Evolutionary conservation across 257 asterid species (phyloP), one percentile per base, ranked within the genome.

Genomic region (Plantago ovata): DNA sequence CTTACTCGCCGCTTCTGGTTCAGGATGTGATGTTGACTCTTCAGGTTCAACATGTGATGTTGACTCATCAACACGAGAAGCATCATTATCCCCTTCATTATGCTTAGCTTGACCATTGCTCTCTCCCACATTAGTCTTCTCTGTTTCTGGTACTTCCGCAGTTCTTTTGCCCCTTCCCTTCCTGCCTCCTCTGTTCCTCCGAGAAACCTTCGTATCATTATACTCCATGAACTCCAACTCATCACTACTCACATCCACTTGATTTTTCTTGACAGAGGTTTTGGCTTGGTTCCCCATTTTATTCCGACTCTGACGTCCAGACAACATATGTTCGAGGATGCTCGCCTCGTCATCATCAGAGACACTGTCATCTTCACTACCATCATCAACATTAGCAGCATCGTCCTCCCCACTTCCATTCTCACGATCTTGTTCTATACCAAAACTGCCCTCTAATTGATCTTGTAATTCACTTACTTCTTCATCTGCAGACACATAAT

Each of bases 321-420:
- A 81, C 60, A 82, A 44, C 98, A 89, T 89, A 66, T 89, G 84
- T 82, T 89, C 95, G 67, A 93, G 89, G 15, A 84, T 33, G 71
- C 73, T 78, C 6, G 78, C 72, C 65, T 89, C 97, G 33, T 86
- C 89, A 21, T 81, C 94, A 64, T 72, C 85, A 16, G 74, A 70
- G 48, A 69, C 83, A 8, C 36, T 8, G 36, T 28, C 40, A 53
- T 22, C 58, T 65, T 56, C 53, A 54, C 60, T 53, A 60, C 18
- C 71, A 64, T 18, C 62, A 68, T 71, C 62, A 62, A 48, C 49
- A 67, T 61, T 72, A 51, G 36, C 64, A 61, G 18, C 13, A 40
- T 62, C 69, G 28, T 72, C 63, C 32, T 63, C 75, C 47, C 72
- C 77, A 52, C 61, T 74, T 49, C 59, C 79, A 44, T 73, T 81